phyloP scores from a whole-genome alignment of 257 asterid genomes.

The Capsicum baccatum region DNA sequence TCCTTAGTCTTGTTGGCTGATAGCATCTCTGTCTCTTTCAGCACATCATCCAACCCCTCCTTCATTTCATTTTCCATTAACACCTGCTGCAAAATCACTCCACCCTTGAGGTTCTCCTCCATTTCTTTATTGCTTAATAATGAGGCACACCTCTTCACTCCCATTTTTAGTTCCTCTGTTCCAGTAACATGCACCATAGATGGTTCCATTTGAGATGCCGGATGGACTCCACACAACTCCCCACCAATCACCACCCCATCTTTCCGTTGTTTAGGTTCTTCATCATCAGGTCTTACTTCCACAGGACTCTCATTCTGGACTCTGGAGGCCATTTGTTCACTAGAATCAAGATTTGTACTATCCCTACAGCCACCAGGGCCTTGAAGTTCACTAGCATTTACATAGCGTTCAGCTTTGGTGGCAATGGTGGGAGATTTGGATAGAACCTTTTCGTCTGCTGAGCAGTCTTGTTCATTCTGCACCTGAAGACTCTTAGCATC shows the following conservation, averaged over 20 bases:
- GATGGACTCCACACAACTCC: conserved; percentile 28
- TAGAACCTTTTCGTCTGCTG: not conserved
- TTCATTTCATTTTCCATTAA: conserved; percentile 31
- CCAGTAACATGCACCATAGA: conserved; percentile 31
- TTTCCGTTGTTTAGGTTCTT: conserved; percentile 36
- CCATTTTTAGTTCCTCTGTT: conserved; percentile 39
- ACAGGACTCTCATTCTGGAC: conserved; percentile 28
- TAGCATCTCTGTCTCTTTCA: conserved; percentile 40
- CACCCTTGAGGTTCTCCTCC: conserved; percentile 30
- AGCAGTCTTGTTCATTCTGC: conserved; percentile 18
- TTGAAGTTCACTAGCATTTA: conserved; percentile 22
- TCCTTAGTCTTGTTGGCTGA: conserved; percentile 36
- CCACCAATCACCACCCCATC: conserved; percentile 38
- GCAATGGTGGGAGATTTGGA: conserved; percentile 23
- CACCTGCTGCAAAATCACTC: conserved; percentile 5
- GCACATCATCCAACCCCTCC: conserved; percentile 38
- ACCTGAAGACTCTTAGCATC: conserved; percentile 24
- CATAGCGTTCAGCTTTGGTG: conserved; percentile 2
- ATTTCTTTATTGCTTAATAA: conserved; percentile 18
- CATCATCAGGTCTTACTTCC: conserved; percentile 34
- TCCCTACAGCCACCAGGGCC: conserved; percentile 17
- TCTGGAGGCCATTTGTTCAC: conserved; percentile 18
- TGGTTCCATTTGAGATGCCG: conserved; percentile 1
- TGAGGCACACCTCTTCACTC: conserved; percentile 36
- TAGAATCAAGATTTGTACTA: conserved; percentile 18